Conservation (phyloP, 345 rosid species). For the Populus euphratica region DNA sequence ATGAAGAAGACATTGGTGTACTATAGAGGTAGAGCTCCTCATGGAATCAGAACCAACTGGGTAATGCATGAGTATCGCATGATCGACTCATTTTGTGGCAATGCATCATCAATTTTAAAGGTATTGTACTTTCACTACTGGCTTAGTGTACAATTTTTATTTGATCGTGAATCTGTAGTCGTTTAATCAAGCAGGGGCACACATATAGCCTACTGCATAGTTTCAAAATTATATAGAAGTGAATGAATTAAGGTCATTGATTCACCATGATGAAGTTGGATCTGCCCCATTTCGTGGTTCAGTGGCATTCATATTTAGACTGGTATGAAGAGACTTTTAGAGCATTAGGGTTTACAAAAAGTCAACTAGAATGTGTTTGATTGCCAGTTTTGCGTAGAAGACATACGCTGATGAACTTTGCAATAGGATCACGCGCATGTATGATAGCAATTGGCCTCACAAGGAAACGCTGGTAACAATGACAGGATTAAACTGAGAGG, state of each 20-base stretch:
- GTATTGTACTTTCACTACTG: neutral
- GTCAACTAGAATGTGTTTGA: neutral
- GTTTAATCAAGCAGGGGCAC: neutral
- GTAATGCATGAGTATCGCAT: constrained; percentile 81
- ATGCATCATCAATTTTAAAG: constrained; percentile 35
- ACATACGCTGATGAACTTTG: neutral
- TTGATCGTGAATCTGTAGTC: neutral
- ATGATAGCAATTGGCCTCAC: neutral
- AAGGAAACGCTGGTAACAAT: neutral
- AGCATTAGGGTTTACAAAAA: neutral
- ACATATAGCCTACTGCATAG: neutral
- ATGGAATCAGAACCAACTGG: constrained; percentile 68
- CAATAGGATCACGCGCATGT: neutral
- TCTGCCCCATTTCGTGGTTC: neutral
- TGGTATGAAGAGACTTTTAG: neutral
- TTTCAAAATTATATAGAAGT: neutral
- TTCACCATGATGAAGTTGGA: neutral
- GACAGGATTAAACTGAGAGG: neutral
- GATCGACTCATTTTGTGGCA: constrained; percentile 23
- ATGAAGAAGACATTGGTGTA: constrained; percentile 83
- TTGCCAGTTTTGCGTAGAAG: neutral
- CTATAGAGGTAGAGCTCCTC: constrained; percentile 55
- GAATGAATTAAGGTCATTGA: neutral
- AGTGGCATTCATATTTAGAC: neutral
- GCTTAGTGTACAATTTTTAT: too few species aligned